phyloP scores from a whole-genome alignment of 148 eudicot species.

The Rhododendron ferrugineum region DNA sequence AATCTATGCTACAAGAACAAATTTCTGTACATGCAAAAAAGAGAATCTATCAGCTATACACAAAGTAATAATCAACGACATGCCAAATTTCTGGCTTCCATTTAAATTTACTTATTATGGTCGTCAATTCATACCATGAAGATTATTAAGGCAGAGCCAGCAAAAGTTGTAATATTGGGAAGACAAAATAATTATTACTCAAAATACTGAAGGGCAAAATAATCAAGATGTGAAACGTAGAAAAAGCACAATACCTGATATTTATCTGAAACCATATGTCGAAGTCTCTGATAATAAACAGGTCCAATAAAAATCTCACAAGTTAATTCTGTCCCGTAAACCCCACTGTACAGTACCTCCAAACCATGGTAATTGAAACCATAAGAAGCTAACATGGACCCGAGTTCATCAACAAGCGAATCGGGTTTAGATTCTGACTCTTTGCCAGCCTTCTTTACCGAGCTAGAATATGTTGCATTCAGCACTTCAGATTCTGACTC shows the following conservation, averaged over 20 bases:
- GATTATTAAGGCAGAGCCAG: background rate
- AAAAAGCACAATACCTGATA: constrained; percentile 54
- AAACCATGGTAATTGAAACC: constrained; percentile 77
- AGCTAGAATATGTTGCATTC: constrained; percentile 18
- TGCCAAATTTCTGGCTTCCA: background rate
- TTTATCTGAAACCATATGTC: constrained; percentile 98
- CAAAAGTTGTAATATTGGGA: background rate
- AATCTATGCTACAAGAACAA: background rate
- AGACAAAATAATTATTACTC: background rate
- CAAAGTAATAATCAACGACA: background rate
- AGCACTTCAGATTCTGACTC: constrained; percentile 29
- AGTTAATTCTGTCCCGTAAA: constrained; percentile 75
- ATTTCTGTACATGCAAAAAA: background rate
- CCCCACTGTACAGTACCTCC: constrained; percentile 84
- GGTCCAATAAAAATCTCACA: constrained; percentile 96
- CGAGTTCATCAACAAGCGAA: constrained; percentile 74
- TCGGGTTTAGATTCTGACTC: constrained; percentile 33
- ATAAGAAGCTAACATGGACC: constrained; percentile 48
- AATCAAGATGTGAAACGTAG: background rate
- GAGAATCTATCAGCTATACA: background rate
- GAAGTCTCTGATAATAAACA: constrained; percentile 85
- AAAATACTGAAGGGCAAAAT: background rate
- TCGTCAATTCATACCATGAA: background rate
- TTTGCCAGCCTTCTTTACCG: constrained; percentile 30
- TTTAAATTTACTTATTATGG: background rate